phyloP scores from a whole-genome alignment of 768 basidiomycete species.

The Hericium erinaceus region DNA sequence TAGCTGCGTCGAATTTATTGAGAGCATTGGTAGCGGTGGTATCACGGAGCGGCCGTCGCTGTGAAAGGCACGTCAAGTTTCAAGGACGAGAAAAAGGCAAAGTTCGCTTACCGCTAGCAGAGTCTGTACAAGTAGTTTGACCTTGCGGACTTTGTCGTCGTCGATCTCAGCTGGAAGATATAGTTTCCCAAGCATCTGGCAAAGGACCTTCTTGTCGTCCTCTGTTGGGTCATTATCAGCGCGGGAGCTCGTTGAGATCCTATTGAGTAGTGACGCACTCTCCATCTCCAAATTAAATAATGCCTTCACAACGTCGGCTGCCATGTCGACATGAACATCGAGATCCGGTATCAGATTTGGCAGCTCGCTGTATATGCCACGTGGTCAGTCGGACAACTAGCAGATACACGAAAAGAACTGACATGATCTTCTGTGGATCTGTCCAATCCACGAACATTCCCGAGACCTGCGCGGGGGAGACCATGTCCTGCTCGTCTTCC shows the following conservation, averaged over 20 bases:
- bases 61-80: not conserved
- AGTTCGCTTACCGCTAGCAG: slow-evolving; percentile 40
- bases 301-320: slow-evolving; percentile 38
- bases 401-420: slow-evolving; percentile 16
- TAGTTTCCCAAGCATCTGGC: slow-evolving; percentile 38
- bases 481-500: slow-evolving; percentile 68
- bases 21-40: slow-evolving; percentile 58
- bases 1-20: slow-evolving; percentile 51
- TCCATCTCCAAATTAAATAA: slow-evolving; percentile 39
- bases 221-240: slow-evolving; percentile 20
- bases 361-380: slow-evolving; percentile 26
- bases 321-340: slow-evolving; percentile 46
- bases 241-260: not conserved
- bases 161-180: slow-evolving; percentile 64
- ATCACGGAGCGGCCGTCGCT: slow-evolving; percentile 57
- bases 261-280: slow-evolving; percentile 30
- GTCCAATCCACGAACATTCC: slow-evolving; percentile 86
- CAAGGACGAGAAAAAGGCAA: not conserved
- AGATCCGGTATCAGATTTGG: slow-evolving; percentile 30
- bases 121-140: slow-evolving; percentile 54
- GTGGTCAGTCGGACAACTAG: not conserved
- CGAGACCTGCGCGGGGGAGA: slow-evolving; percentile 62
- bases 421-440: slow-evolving; percentile 65
- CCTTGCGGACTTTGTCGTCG: slow-evolving; percentile 53
- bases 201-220: slow-evolving; percentile 38